phyloP scores from a whole-genome alignment of 345 rosid species.

The Physaria fendleri region DNA sequence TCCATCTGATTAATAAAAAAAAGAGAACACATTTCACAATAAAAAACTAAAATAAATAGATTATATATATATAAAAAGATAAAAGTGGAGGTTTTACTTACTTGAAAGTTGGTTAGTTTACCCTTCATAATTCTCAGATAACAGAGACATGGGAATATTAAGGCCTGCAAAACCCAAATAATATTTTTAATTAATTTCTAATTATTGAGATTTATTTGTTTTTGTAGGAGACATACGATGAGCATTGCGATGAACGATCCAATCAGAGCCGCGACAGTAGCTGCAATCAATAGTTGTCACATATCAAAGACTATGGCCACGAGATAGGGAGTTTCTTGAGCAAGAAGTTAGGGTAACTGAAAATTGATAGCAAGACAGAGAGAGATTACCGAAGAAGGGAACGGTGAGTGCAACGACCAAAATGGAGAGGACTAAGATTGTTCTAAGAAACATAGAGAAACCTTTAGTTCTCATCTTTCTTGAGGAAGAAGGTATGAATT shows the following conservation, averaged over 20 bases:
- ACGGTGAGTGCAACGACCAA: conserved; percentile 55
- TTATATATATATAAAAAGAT: too few species aligned
- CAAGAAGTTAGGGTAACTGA: conserved; percentile 32
- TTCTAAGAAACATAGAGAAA: conserved; percentile 46
- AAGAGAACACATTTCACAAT: not conserved
- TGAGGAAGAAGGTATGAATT: conserved; percentile 47
- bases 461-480: conserved; percentile 32
- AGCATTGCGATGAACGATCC: conserved; percentile 74
- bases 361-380: conserved; percentile 34
- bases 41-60: not conserved
- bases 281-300: conserved; percentile 30
- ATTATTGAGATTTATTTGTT: too few species aligned
- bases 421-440: conserved; percentile 50
- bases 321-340: not conserved
- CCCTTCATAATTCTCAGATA: conserved; percentile 45
- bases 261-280: conserved; percentile 51
- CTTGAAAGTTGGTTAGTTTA: conserved; percentile 44
- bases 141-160: conserved; percentile 65
- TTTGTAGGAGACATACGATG: conserved; percentile 38
- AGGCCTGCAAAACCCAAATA: conserved; percentile 41
- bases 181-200: too few species aligned
- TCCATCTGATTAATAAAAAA: conserved; percentile 39
- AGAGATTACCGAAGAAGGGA: conserved; percentile 70
- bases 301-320: too few species aligned
- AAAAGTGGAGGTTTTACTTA: conserved; percentile 29